Conservation (phyloP, 306 rosid genomes). For the Acacia crassicarpa region DNA sequence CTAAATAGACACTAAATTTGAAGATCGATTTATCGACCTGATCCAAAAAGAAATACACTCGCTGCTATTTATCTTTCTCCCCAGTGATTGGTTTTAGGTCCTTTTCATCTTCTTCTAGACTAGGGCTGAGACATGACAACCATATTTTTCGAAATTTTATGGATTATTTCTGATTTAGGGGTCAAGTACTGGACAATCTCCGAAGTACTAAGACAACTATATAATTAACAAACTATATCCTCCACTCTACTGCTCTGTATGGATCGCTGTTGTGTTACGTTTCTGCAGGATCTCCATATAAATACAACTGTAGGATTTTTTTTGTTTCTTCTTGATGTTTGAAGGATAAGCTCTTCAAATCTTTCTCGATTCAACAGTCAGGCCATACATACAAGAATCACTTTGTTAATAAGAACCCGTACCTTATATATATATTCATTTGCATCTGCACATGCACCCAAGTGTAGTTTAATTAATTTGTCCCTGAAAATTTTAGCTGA, state of each 20-base stretch:
- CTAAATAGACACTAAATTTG: neutral
- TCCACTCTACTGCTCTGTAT: neutral
- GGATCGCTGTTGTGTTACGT: neutral
- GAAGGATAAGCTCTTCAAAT: neutral
- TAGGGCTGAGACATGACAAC: neutral
- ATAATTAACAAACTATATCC: neutral
- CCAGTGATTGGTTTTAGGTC: too few species aligned
- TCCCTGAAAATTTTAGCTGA: too few species aligned
- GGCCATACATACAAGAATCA: neutral
- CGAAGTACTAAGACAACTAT: neutral
- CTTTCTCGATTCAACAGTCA: neutral
- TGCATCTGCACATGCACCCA: too few species aligned
- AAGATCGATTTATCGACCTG: neutral
- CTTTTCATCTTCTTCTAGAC: too few species aligned
- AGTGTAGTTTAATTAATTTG: too few species aligned
- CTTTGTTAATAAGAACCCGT: neutral
- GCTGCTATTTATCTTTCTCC: neutral
- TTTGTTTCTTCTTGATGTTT: neutral
- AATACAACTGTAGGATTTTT: neutral
- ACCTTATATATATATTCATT: too few species aligned
- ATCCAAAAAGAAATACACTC: neutral
- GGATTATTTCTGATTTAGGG: neutral
- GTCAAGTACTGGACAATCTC: neutral
- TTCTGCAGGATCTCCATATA: neutral
- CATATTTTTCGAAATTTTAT: neutral